These are phyloP conservation scores for Mycena rosella DNA, from an alignment of 768 basidiomycete genomes.

Conservation along the genomic window DNA sequence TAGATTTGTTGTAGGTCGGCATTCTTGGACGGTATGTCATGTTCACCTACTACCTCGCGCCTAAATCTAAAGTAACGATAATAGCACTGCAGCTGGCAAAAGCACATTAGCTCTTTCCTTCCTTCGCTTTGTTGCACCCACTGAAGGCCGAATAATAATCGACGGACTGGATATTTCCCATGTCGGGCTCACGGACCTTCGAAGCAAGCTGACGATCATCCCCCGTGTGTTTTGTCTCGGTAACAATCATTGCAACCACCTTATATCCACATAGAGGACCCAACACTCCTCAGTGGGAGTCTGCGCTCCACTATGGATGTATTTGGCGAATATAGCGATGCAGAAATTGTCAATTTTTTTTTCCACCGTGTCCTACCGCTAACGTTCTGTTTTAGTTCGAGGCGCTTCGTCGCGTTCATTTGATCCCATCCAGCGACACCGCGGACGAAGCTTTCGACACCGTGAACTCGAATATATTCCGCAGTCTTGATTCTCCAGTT, in stretches of 20 bases:
- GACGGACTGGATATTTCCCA: constrained; percentile 76
- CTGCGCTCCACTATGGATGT: constrained; percentile 86
- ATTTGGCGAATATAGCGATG: constrained; percentile 87
- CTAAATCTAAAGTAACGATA: neutral
- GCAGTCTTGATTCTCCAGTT: constrained; percentile 77
- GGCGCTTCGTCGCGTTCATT: constrained; percentile 83
- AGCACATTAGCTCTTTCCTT: constrained; percentile 91
- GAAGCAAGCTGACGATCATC: constrained; percentile 78
- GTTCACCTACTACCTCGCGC: neutral
- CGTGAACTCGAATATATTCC: constrained; percentile 82
- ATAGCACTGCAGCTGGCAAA: constrained; percentile 78
- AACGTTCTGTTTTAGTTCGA: constrained; percentile 66
- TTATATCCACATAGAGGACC: constrained; percentile 72
- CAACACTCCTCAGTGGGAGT: constrained; percentile 87
- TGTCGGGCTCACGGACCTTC: constrained; percentile 76
- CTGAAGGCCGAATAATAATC: constrained; percentile 69
- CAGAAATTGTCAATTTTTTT: constrained; percentile 70
- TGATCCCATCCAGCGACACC: constrained; percentile 71
- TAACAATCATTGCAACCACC: neutral
- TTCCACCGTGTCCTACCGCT: neutral
- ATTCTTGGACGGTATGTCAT: constrained; percentile 61
- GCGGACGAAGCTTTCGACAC: constrained; percentile 58
- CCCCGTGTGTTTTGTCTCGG: constrained; percentile 63
- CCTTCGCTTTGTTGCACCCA: constrained; percentile 82
- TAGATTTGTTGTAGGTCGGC: constrained; percentile 60